phyloP scores from a whole-genome alignment of 257 asterid species.

The Osmanthus fragrans region DNA sequence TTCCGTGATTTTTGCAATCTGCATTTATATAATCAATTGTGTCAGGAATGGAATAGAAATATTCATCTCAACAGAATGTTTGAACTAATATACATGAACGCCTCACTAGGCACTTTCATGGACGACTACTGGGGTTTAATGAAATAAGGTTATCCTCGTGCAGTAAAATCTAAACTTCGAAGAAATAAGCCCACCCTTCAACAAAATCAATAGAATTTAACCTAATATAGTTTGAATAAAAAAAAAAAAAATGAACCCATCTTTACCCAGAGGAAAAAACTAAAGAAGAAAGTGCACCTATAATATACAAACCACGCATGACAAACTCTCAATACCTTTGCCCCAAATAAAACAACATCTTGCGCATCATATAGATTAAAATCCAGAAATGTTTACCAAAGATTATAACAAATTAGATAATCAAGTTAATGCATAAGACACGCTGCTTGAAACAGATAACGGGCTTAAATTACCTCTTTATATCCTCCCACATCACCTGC shows the following conservation, averaged over 20 bases:
- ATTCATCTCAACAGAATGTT: neutral
- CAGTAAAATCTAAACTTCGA: neutral
- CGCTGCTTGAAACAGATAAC: neutral
- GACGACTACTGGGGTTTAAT: neutral
- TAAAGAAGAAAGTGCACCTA: neutral
- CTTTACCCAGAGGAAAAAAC: too few relatives aligned
- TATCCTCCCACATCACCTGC: neutral
- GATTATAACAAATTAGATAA: neutral
- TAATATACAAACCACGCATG: neutral
- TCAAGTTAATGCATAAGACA: neutral
- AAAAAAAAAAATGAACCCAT: too few relatives aligned
- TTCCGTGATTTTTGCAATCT: slow-evolving; percentile 93
- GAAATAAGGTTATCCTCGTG: neutral
- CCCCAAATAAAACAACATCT: neutral
- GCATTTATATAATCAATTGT: slow-evolving; percentile 20
- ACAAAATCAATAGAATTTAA: neutral
- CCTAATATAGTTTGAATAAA: neutral
- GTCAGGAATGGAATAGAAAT: neutral
- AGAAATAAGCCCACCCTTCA: neutral
- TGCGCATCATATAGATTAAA: neutral
- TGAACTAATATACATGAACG: neutral
- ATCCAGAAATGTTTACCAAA: neutral
- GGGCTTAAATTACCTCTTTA: neutral
- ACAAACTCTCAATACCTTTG: neutral
- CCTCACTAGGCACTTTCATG: neutral